Base-by-base conservation (phyloP, 2,329 filamentous ascomycete species). In the Aspergillus glaucus region DNA sequence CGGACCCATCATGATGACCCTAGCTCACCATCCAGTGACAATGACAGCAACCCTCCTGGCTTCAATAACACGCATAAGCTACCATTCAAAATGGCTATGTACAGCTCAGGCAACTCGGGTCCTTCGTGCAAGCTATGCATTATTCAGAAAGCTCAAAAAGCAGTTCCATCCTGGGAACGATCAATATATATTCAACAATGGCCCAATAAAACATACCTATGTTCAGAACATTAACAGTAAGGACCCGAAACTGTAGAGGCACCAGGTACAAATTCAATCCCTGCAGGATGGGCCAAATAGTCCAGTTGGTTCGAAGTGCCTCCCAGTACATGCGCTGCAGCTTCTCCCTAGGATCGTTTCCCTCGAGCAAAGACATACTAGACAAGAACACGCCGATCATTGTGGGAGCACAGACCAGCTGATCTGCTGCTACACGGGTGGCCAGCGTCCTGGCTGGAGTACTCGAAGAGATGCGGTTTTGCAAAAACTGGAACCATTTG, bases 321-420 rank as follows among this genome's bases (percentile, higher is more conserved):
- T 50, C 37, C 51, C 51, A 52, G 32, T 55, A 55, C 8, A 43
- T 48, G 2, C 48, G 41, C 12, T 46, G 15, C 22, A 55, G 39
- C 48, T 55, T 55, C 4, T 54, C 51, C 6, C 28, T 19, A 4
- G 52, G 53, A 21, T 44, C 36, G 2, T 19, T 22, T 1, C 53
- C 53, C 17, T 55, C 53, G 30, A 55, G 22, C 1, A 55, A 12
- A 2, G 53, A 49, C 52, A 55, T 55, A 21, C 49, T 54, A n/a
- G 49, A 54, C 3, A 55, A 37, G 10, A 55, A 55, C 1, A 55
- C 52, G 3, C 53, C 52, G 14, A 52, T 55, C 51, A 52, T 52
- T 6, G 52, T 54, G 2, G 53, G 53, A 4, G 53, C 53, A 30
- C 43, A 55, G 19, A 54, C 17, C 6, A 55, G 34, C 21, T 55